These are phyloP conservation scores for Herpotrichia juniperi DNA, from an alignment of 2,329 filamentous ascomycete species.

Conservation along the genomic window DNA sequence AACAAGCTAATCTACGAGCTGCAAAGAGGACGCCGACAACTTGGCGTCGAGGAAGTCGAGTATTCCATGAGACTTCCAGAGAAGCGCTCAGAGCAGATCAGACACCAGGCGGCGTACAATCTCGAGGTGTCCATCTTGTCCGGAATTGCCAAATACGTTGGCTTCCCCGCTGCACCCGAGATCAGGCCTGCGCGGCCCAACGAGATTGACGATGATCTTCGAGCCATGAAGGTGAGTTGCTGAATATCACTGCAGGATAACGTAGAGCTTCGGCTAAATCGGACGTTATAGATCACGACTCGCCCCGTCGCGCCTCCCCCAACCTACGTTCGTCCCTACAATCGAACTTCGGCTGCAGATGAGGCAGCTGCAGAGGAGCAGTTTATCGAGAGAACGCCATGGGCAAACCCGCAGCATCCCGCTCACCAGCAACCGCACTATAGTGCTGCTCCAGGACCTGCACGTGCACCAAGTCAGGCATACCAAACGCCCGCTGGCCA, in stretches of 20 bases:
- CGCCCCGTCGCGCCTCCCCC: constrained; percentile 31
- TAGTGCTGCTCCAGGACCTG: constrained; percentile 23
- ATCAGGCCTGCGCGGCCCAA: constrained; percentile 73
- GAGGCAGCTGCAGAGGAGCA: constrained; percentile 76
- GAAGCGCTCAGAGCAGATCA: constrained; percentile 76
- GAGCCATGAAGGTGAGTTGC: constrained; percentile 81
- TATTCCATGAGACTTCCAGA: constrained; percentile 83
- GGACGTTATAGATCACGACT: constrained; percentile 37
- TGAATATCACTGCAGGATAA: not conserved
- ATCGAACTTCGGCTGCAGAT: constrained; percentile 49
- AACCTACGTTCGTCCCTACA: constrained; percentile 38
- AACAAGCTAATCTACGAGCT: constrained; percentile 93
- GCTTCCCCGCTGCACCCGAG: constrained; percentile 92
- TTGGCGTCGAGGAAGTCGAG: constrained; percentile 78
- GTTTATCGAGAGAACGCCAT: constrained; percentile 87
- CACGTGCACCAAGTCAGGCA: constrained; percentile 29
- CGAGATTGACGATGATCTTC: constrained; percentile 85
- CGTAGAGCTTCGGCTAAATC: constrained; percentile 28
- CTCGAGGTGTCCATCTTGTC: constrained; percentile 90
- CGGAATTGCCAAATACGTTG: constrained; percentile 91
- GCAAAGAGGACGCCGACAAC: constrained; percentile 82
- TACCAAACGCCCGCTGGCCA: constrained; percentile 47
- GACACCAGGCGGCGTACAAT: constrained; percentile 90
- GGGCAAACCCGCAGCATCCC: constrained; percentile 80
- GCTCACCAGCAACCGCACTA: constrained; percentile 46